phyloP scores from a whole-genome alignment of 2,329 filamentous ascomycete species.

The Blastomyces silverae region DNA sequence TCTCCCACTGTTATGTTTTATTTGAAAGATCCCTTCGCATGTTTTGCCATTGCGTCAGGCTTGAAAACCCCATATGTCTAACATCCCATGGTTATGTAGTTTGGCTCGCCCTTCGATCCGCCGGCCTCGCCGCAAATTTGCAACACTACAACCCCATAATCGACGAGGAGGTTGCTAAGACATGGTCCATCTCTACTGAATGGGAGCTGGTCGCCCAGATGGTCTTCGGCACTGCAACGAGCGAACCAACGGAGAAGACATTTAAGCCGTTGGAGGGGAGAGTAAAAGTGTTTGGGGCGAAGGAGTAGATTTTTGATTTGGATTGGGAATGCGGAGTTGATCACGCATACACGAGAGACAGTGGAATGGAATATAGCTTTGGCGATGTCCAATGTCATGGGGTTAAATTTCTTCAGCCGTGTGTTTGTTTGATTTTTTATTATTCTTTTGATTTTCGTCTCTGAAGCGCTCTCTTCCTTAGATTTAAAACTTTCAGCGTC shows the following conservation, averaged over 20 bases:
- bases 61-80: background rate
- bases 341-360: background rate
- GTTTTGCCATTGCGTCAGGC: background rate
- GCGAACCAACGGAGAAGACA: conserved; percentile 55
- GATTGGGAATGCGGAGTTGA: background rate
- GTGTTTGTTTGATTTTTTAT: background rate
- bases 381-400: background rate
- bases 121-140: conserved; percentile 79
- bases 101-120: conserved; percentile 76
- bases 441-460: background rate
- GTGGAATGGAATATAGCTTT: background rate
- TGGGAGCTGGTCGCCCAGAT: conserved; percentile 80
- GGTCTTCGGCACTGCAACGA: conserved; percentile 62
- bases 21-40: background rate
- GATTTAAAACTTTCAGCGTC: background rate
- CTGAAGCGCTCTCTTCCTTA: background rate
- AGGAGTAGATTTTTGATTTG: conserved; percentile 6
- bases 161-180: conserved; percentile 60
- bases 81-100: conserved; percentile 32
- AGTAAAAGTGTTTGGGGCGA: conserved; percentile 53
- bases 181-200: conserved; percentile 62
- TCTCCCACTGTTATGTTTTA: background rate
- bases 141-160: conserved; percentile 92
- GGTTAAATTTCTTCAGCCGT: background rate
- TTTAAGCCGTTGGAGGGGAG: conserved; percentile 60